phyloP scores from a whole-genome alignment of 1,284 basidiomycete genomes.

The Singerocomus inundabilis region DNA sequence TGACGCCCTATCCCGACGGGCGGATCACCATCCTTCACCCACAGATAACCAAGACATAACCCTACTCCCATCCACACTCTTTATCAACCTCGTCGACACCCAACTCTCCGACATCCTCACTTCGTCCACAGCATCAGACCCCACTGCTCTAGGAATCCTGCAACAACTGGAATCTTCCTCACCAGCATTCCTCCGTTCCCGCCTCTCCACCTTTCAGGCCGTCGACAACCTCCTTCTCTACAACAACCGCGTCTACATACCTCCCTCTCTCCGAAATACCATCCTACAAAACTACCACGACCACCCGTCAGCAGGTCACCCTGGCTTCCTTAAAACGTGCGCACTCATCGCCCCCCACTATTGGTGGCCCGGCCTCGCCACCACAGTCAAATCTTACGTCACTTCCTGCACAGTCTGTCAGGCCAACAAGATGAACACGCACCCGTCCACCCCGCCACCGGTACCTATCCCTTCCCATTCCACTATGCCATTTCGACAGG shows the following conservation, averaged over 20 bases:
- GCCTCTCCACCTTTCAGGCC: too few relatives aligned
- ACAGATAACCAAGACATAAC: neutral
- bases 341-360: neutral
- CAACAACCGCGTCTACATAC: too few relatives aligned
- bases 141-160: too few relatives aligned
- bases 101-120: neutral
- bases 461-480: rapidly evolving
- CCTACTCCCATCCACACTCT: neutral
- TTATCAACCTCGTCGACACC: rapidly evolving
- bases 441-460: rapidly evolving
- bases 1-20: neutral
- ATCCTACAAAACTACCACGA: neutral
- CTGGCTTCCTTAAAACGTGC: too few relatives aligned
- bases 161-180: too few relatives aligned
- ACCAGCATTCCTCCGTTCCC: too few relatives aligned
- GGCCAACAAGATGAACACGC: too few relatives aligned
- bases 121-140: too few relatives aligned
- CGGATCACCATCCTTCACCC: too few relatives aligned
- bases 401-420: neutral
- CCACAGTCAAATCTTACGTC: neutral
- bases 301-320: rapidly evolving
- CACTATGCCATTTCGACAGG: neutral
- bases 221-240: too few relatives aligned
- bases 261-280: rapidly evolving
- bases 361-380: neutral